phyloP scores from a whole-genome alignment of 192 early-diverging fungal species.

The Neocallimastix lanati region DNA sequence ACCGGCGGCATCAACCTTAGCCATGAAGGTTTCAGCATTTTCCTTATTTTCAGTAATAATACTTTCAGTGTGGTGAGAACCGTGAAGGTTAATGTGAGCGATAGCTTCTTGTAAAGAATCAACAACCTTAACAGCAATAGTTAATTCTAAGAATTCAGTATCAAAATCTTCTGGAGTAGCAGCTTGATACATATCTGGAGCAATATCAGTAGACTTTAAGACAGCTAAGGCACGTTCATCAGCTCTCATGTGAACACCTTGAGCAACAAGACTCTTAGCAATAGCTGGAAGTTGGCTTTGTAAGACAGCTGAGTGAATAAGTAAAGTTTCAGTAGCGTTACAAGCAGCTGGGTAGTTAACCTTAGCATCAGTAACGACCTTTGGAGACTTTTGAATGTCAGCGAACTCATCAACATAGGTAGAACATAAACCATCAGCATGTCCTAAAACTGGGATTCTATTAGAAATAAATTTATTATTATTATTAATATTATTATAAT shows the following conservation, averaged over 20 bases:
- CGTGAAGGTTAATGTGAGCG: slow-evolving; percentile 80
- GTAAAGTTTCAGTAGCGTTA: slow-evolving; percentile 81
- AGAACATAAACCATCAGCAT: slow-evolving; percentile 94
- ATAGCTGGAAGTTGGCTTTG: slow-evolving; percentile 20
- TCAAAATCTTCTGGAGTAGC: slow-evolving; percentile 49
- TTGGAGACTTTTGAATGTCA: slow-evolving; percentile 54
- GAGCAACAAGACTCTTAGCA: slow-evolving; percentile 30
- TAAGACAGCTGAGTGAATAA: slow-evolving; percentile 49
- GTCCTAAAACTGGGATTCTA: slow-evolving; percentile 97
- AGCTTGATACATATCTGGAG: slow-evolving; percentile 6
- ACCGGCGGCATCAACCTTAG: slow-evolving; percentile 85
- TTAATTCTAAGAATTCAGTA: slow-evolving; percentile 79
- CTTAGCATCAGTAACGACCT: slow-evolving; percentile 81
- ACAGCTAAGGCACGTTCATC: slow-evolving; percentile 28
- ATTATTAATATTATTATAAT: no score
- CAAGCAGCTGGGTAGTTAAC: slow-evolving; percentile 87
- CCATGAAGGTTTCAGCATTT: slow-evolving; percentile 71
- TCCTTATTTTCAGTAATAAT: slow-evolving; percentile 68
- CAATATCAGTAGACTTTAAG: slow-evolving; percentile 5
- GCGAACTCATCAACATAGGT: slow-evolving; percentile 71
- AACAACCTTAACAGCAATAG: slow-evolving; percentile 68
- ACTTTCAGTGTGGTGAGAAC: slow-evolving; percentile 86
- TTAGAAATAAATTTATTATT: no score
- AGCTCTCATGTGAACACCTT: slow-evolving; percentile 38
- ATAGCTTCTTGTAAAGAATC: slow-evolving; percentile 58